phyloP scores from a whole-genome alignment of 73 alveolate genomes.

The Paramecium octaurelia region DNA sequence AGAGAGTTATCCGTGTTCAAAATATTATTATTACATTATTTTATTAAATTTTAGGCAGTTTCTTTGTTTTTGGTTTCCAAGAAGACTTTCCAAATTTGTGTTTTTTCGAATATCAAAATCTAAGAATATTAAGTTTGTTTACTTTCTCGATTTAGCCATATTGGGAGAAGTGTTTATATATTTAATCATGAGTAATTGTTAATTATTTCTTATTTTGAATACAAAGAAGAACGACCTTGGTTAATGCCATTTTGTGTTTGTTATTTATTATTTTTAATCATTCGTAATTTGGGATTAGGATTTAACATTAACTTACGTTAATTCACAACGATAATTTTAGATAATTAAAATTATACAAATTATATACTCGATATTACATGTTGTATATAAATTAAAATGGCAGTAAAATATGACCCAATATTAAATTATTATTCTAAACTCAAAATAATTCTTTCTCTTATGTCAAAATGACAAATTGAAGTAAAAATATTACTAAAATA shows the following conservation, averaged over 20 bases:
- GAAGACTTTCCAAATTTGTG: constrained; percentile 10
- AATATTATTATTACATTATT: background rate
- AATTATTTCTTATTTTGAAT: constrained; percentile 30
- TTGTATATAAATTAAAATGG: background rate
- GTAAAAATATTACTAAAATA: background rate
- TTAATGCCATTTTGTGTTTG: background rate
- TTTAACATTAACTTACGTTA: constrained; percentile 21
- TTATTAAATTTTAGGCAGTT: background rate
- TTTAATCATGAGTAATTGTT: constrained; percentile 1
- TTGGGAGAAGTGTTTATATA: background rate
- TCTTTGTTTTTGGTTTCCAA: background rate
- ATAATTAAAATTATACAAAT: background rate
- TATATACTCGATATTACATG: background rate
- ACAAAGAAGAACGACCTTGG: constrained; percentile 42
- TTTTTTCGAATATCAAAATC: constrained; percentile 19
- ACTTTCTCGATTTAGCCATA: background rate
- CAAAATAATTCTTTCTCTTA: background rate
- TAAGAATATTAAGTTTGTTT: background rate
- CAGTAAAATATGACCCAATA: background rate
- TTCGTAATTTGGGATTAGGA: background rate
- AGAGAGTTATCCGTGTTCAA: background rate
- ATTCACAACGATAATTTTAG: constrained; percentile 20
- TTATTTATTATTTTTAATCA: background rate
- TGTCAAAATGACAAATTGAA: background rate
- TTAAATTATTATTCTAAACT: background rate